Evolutionary conservation across 192 early-diverging fungal genomes (phyloP).

Genomic region (Mortierella claussenii): DNA sequence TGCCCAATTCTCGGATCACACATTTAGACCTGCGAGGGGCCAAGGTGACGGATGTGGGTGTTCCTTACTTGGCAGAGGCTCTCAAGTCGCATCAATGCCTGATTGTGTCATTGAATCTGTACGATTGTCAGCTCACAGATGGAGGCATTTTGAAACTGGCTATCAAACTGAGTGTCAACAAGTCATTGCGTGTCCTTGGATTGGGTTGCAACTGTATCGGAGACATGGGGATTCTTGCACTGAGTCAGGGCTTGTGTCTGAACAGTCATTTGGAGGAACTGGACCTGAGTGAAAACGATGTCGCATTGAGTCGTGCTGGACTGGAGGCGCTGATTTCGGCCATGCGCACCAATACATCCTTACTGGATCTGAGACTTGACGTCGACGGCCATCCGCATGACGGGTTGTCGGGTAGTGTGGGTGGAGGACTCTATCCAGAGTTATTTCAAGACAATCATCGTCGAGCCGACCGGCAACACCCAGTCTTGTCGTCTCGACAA

Average conservation of each 20-base stretch:
- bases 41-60: constrained; percentile 49
- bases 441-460: neutral
- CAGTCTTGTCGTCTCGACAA: neutral
- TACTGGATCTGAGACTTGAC: constrained; percentile 23
- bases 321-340: constrained; percentile 36
- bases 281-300: constrained; percentile 38
- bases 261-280: constrained; percentile 44
- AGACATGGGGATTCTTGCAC: constrained; percentile 25
- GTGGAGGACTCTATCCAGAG: neutral
- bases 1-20: constrained; percentile 33
- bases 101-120: constrained; percentile 35
- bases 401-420: neutral
- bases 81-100: constrained; percentile 41
- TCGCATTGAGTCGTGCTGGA: constrained; percentile 27
- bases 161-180: constrained; percentile 44
- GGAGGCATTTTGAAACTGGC: constrained; percentile 34
- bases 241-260: constrained; percentile 30
- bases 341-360: constrained; percentile 31
- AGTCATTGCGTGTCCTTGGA: constrained; percentile 18
- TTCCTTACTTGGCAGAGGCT: constrained; percentile 45
- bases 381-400: constrained; percentile 24
- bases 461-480: neutral
- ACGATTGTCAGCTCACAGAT: constrained; percentile 49
- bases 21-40: constrained; percentile 39
- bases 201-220: constrained; percentile 42